Conservation (phyloP, 768 basidiomycete genomes). For the Phylloporus arenicola region DNA sequence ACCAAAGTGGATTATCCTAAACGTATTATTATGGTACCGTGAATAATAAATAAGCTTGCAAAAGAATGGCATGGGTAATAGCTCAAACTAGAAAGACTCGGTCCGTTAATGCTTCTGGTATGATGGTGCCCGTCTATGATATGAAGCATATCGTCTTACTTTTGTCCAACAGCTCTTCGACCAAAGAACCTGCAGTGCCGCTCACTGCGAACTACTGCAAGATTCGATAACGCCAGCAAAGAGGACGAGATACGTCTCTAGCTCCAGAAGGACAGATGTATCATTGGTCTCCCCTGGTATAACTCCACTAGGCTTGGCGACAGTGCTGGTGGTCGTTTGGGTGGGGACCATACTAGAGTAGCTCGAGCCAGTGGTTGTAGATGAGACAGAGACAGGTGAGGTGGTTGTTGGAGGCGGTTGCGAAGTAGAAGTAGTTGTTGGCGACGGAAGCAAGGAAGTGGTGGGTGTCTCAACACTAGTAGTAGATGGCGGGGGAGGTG, state of each 20-base stretch:
- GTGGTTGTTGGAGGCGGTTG: slow-evolving; percentile 24
- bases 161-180: slow-evolving; percentile 5
- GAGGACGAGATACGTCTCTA: slow-evolving; percentile 16
- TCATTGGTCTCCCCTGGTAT: not conserved
- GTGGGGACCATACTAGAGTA: slow-evolving; percentile 22
- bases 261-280: slow-evolving; percentile 9
- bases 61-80: slow-evolving; percentile 26
- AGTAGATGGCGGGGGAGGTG: slow-evolving; percentile 12
- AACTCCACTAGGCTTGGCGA: slow-evolving; percentile 10
- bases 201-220: slow-evolving; percentile 7
- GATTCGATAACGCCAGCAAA: slow-evolving; percentile 16
- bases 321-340: slow-evolving; percentile 14
- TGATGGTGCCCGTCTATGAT: slow-evolving; percentile 17
- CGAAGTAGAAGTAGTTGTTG: slow-evolving; percentile 18
- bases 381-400: slow-evolving; percentile 9
- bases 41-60: slow-evolving; percentile 4
- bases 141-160: slow-evolving; percentile 14
- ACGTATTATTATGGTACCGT: slow-evolving; percentile 2
- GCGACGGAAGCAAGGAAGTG: slow-evolving; percentile 20
- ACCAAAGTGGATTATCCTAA: slow-evolving; percentile 7
- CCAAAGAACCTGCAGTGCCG: slow-evolving; percentile 7
- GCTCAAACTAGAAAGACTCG: slow-evolving; percentile 10
- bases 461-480: slow-evolving; percentile 4
- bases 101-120: slow-evolving; percentile 18
- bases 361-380: slow-evolving; percentile 6